Conservation (phyloP, 164 flowering plant species). For the Tetracentron sinense region DNA sequence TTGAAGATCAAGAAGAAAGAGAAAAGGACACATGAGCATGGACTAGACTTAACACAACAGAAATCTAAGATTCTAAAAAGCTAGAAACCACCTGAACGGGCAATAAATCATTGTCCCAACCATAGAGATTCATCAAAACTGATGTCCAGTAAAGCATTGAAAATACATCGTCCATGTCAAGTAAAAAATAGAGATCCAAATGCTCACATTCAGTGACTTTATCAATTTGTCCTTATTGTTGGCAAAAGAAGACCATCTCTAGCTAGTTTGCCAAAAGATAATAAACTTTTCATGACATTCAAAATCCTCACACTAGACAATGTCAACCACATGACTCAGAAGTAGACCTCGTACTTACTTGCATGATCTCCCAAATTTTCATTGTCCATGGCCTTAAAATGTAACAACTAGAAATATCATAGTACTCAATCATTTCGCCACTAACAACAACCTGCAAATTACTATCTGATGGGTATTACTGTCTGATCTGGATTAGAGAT, state of each 20-base stretch:
- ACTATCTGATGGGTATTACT: too few species aligned
- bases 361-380: constrained; percentile 86
- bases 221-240: not conserved
- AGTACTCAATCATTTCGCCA: constrained; percentile 90
- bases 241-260: too few species aligned
- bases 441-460: constrained; percentile 70
- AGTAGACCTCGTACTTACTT: constrained; percentile 39
- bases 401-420: constrained; percentile 94
- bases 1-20: too few species aligned
- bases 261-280: too few species aligned
- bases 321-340: too few species aligned
- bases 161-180: not conserved
- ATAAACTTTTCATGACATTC: not conserved
- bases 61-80: too few species aligned
- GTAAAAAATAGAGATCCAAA: not conserved
- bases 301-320: not conserved
- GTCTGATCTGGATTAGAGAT: too few species aligned
- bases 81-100: not conserved
- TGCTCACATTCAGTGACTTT: not conserved
- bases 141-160: not conserved
- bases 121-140: not conserved
- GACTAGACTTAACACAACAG: too few species aligned
- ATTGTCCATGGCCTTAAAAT: constrained; percentile 90
- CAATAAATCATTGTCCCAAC: not conserved
- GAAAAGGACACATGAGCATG: too few species aligned